Evolutionary conservation across 2,329 filamentous ascomycete species (phyloP), one percentile per base, ranked within the genome.

Genomic region (Neoarthrinium moseri): DNA sequence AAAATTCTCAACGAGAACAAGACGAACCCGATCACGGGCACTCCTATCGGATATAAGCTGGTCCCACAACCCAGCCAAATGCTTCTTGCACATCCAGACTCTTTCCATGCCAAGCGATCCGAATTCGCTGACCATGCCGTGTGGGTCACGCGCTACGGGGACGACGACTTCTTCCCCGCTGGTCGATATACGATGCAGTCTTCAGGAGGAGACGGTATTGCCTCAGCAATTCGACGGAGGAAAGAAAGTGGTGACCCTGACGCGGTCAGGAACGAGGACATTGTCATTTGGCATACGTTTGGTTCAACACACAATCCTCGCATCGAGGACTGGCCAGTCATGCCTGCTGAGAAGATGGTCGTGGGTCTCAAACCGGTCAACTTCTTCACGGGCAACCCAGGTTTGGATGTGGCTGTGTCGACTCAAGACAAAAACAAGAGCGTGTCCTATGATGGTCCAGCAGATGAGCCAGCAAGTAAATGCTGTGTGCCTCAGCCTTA

Each of bases 291-390:
- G 49, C 32, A 32, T 18, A 45, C 29, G 4, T 51, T 51, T 30
- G 77, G 15, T 8, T 71, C 82, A 47, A 82, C 78, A 21, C 78
- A 82, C 50, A 69, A 79, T 43, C 73, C 74, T 0, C 61, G 75
- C 24, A 70, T 74, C 12, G 78, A 82, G 59, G 77, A 81, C 54
- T 81, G 80, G 62, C 76, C 77, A 0, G 71, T 81, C 37, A 81
- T 81, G 78, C 78, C 78, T 1, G 73, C 71, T 35, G 78, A 83
- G 64, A 73, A 75, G 11, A 65, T 81, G 46, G 70, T 67, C 43
- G 67, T 77, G 11, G 67, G 67, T 56, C 54, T 78, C 24, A 71
- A 72, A 50, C 73, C 74, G 2, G 71, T 72, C 39, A 74, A 75
- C 23, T 78, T 78, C 60, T 34, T 34, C 6, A 34, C 32, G 2